Percentiles rank a stretch among this genome's conserved stretches.
These are phyloP conservation scores for Monosporozyma yasuniensis DNA, from an alignment of 805 yeast genomes.

Conservation along the genomic window DNA sequence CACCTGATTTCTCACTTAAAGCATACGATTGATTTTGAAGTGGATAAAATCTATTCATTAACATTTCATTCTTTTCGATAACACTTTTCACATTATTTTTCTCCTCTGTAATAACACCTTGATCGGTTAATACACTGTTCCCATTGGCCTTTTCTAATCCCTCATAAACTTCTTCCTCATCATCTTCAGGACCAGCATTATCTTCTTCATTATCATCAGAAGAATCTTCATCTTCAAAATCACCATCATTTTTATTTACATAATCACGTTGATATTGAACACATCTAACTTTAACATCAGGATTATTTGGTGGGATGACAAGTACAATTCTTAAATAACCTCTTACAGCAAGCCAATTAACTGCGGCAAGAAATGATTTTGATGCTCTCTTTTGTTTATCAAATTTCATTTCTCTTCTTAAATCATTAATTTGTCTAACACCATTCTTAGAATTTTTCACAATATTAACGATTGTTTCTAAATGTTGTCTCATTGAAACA, in stretches of 20 bases:
- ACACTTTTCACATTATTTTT: neutral
- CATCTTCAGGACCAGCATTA: conserved; percentile 4
- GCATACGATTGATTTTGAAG: conserved; percentile 55
- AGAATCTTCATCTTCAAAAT: conserved; percentile 18
- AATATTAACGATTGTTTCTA: conserved; percentile 36
- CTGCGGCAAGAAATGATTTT: conserved; percentile 41
- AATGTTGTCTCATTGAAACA: conserved; percentile 22
- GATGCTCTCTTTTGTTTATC: conserved; percentile 35
- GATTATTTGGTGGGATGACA: conserved; percentile 39
- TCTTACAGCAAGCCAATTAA: conserved; percentile 36
- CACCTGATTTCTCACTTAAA: conserved; percentile 33
- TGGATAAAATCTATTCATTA: conserved; percentile 51
- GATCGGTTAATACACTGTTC: conserved; percentile 21
- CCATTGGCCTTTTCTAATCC: conserved; percentile 25
- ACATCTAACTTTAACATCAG: conserved; percentile 42
- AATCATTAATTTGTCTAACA: conserved; percentile 51
- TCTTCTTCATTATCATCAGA: conserved; percentile 17
- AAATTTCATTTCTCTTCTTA: conserved; percentile 49
- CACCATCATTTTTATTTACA: conserved; percentile 20
- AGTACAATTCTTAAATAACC: conserved; percentile 44
- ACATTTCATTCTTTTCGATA: conserved; percentile 6
- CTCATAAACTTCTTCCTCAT: conserved; percentile 10
- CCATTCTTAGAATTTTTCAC: conserved; percentile 51
- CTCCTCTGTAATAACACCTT: conserved; percentile 21
- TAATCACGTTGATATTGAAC: conserved; percentile 37